Base-by-base conservation (phyloP, 768 basidiomycete species). In the Hysterangium stoloniferum region DNA sequence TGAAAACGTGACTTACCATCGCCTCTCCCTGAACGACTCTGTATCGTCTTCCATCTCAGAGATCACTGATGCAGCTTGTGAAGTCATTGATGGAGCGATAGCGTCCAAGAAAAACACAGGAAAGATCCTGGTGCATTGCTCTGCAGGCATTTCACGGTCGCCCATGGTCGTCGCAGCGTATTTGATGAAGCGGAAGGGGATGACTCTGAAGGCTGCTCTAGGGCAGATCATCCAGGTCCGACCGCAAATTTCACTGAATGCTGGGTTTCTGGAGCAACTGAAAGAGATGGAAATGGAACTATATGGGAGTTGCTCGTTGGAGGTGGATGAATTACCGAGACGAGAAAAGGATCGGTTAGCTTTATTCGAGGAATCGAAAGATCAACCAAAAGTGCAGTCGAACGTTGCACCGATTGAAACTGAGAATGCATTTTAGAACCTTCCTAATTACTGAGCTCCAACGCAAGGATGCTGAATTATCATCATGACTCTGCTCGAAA, bases 81-180 rank as follows among this genome's bases (percentile, higher is more conserved):
- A 56, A 5, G 60, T 69, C 25, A 70, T 71, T 54, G 59, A 67
- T 24, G 44, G 25, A 52, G 59, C 56, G 8, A 38, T 58, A 17
- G 25, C 40, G 25, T 47, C 47, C 12, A 25, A 32, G 8, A 42
- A 62, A 15, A 62, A 59, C 6, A 57, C 43, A 17, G 68, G 69
- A 32, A 63, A 55, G 47, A 66, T 74, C 31, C 62, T 75, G 5
- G 67, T 75, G 0, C 74, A 75, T 49, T 75, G 74, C 57, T 64
- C 62, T 1, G 73, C 71, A 1, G 74, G 64, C 11, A 66, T 75
- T 6, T 75, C 71, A 3, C 70, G 74, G n/a, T 72, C 71, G 7
- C 74, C 72, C 1, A 68, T 62, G 7, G 52, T 75, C 34, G 63
- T 73, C 42, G 58, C 62, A 1, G 71, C 64, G 20, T 76, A 73